Evolutionary conservation across 2,329 filamentous ascomycete species (phyloP).

Genomic region (Kalaharituber pfeilii): DNA sequence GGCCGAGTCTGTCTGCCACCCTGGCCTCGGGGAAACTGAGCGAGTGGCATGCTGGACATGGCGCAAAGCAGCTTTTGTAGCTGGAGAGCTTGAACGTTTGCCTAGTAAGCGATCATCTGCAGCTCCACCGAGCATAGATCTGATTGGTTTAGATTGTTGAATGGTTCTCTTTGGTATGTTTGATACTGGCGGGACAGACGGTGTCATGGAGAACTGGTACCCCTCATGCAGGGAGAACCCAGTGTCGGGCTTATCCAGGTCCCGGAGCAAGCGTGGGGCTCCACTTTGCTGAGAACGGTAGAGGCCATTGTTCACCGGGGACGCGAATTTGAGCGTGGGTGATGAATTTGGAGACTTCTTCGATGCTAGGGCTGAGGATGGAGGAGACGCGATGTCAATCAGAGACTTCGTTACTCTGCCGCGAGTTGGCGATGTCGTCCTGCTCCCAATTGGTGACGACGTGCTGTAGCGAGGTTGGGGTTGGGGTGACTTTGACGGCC

Average conservation of each 20-base stretch:
- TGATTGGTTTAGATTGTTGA: conserved; percentile 24
- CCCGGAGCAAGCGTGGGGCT: conserved; percentile 32
- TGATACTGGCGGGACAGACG: conserved; percentile 32
- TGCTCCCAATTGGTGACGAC: conserved; percentile 38
- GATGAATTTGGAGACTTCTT: conserved; percentile 11
- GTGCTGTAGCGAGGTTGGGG: conserved; percentile 26
- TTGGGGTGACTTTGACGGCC: conserved; percentile 25
- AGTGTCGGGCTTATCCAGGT: conserved; percentile 28
- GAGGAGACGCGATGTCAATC: conserved; percentile 26
- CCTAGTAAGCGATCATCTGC: conserved; percentile 26
- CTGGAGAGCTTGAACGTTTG: conserved; percentile 33
- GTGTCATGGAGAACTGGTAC: conserved; percentile 42
- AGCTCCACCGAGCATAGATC: conserved; percentile 35
- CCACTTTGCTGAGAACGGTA: conserved; percentile 27
- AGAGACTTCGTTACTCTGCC: conserved; percentile 50
- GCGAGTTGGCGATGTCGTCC: conserved; percentile 47
- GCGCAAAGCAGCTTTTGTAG: conserved; percentile 11
- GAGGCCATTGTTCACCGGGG: conserved; percentile 25
- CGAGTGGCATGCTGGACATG: conserved; percentile 23
- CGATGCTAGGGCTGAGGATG: background rate
- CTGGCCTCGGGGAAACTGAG: conserved; percentile 28
- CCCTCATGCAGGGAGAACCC: conserved; percentile 28
- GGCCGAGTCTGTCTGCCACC: background rate
- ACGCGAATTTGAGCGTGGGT: conserved; percentile 27
- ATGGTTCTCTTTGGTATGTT: conserved; percentile 36